Evolutionary conservation across 805 yeast species (phyloP), one percentile per base, ranked within the genome.

Genomic region (baker's yeast (Saccharomyces cerevisiae)): DNA sequence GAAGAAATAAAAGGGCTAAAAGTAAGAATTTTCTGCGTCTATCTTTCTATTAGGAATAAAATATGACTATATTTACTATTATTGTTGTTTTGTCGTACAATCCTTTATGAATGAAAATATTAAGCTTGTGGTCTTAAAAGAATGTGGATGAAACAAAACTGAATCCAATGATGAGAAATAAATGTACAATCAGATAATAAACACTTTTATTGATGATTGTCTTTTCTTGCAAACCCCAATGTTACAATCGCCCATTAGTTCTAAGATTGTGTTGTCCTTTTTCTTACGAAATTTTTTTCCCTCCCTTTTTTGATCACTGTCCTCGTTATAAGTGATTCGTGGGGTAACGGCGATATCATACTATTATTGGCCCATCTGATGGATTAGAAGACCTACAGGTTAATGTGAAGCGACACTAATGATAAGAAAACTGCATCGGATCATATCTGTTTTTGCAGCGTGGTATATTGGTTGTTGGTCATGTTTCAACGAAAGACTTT

Each of bases 401-500:
- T 36, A 36, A 1, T 8, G 22, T 9, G 11, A 10, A 6, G 17
- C 17, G 24, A 3, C 11, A 10, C 4, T 2, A 5, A 6, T 36
- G 11, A 17, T 17, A 36, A 10, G 24, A n/a, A 36, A 21, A 17
- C 10, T 5, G 22, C 43, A n/a, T 17, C 11, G 22, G 22, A 17
- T 8, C 24, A 36, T 4, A 17, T 36, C 43, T 9, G 22, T 17
- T 36, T 36, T 9, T 36, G 11, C 43, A 24, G 22, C 11, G 24
- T 17, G 22, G 43, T 36, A 21, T 46, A 46, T 26, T 14, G 11
- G n/a, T 11, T 43, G 26, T 31, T 10, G 47, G 46, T 47, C 24
- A 54, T 63, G 21, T 72, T 73, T 57, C 73, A 71, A 49, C 73
- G 74, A 41, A 79, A 74, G 60, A 74, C 85, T 1, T 63, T 83